phyloP scores from a whole-genome alignment of 345 rosid species.

The Salix viminalis region DNA sequence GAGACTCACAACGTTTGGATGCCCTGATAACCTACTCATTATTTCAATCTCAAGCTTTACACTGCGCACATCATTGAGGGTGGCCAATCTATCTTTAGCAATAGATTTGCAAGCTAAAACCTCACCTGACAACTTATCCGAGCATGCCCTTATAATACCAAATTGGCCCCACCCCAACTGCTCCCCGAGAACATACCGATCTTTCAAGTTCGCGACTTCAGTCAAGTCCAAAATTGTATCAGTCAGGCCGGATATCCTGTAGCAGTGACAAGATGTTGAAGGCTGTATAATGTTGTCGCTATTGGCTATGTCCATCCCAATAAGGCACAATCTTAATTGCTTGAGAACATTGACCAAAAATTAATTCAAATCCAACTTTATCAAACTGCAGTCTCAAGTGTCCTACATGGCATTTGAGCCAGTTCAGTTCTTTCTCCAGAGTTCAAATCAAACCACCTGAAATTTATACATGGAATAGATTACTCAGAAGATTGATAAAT shows the following conservation, averaged over 20 bases:
- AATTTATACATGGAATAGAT: background rate
- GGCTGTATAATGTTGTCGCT: slow-evolving; percentile 23
- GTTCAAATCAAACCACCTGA: background rate
- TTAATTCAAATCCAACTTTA: slow-evolving; percentile 12
- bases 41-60: slow-evolving; percentile 62
- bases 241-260: slow-evolving; percentile 39
- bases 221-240: slow-evolving; percentile 52
- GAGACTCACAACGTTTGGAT: slow-evolving; percentile 59
- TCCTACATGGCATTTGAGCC: background rate
- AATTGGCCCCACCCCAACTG: slow-evolving; percentile 82
- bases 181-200: slow-evolving; percentile 57
- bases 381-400: slow-evolving; percentile 8
- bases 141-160: slow-evolving; percentile 70
- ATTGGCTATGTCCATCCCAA: slow-evolving; percentile 49
- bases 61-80: slow-evolving; percentile 43
- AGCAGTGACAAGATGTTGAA: slow-evolving; percentile 38
- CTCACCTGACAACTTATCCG: slow-evolving; percentile 49
- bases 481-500: background rate
- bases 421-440: background rate
- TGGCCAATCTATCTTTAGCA: slow-evolving; percentile 51
- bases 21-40: slow-evolving; percentile 54
- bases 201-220: slow-evolving; percentile 53
- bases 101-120: slow-evolving; percentile 64
- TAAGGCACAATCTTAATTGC: slow-evolving; percentile 11
- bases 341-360: slow-evolving; percentile 12